Percentiles rank a stretch among this genome's conserved stretches.
Conservation (phyloP, 1,284 basidiomycete genomes). For the Sphaerobolus stellatus region DNA sequence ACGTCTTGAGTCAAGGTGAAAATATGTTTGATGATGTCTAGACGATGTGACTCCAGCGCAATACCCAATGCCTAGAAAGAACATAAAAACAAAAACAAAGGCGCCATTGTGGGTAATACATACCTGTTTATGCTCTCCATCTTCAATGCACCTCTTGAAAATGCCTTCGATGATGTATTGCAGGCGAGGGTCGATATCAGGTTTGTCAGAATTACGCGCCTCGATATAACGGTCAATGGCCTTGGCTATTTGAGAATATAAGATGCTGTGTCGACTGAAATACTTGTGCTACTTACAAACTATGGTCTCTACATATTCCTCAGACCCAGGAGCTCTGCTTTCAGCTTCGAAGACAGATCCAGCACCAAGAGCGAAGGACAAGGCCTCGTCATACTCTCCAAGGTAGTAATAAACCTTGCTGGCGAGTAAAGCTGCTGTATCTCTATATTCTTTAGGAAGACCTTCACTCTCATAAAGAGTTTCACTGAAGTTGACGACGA, state of each 20-base stretch:
- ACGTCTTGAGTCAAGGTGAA: conserved; percentile 74
- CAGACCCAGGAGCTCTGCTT: conserved; percentile 56
- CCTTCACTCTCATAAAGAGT: conserved; percentile 82
- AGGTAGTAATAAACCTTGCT: conserved; percentile 97
- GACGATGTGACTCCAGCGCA: conserved; percentile 83
- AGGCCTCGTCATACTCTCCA: conserved; percentile 88
- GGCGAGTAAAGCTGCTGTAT: conserved; percentile 83
- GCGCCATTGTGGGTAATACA: conserved; percentile 20
- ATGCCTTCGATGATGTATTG: conserved; percentile 86
- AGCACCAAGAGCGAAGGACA: conserved; percentile 91
- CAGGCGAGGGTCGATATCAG: conserved; percentile 74
- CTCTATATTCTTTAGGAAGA: conserved; percentile 68
- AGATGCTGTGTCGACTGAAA: conserved; percentile 13
- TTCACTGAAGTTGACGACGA: conserved; percentile 57
- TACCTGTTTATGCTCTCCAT: conserved; percentile 88
- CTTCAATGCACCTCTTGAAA: conserved; percentile 77
- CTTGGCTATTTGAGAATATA: conserved; percentile 58
- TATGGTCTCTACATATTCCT: conserved; percentile 92
- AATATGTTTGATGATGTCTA: conserved; percentile 81
- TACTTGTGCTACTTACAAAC: conserved; percentile 64
- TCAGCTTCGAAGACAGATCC: conserved; percentile 82
- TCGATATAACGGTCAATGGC: conserved; percentile 91
- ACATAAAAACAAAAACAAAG: conserved; percentile 9
- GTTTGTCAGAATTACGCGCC: conserved; percentile 48
- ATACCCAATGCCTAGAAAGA: conserved; percentile 85